Percentiles rank a stretch among this genome's conserved stretches.
These are phyloP conservation scores for Epichloe bromicola DNA, from an alignment of 2,329 filamentous ascomycete genomes.

Conservation along the genomic window DNA sequence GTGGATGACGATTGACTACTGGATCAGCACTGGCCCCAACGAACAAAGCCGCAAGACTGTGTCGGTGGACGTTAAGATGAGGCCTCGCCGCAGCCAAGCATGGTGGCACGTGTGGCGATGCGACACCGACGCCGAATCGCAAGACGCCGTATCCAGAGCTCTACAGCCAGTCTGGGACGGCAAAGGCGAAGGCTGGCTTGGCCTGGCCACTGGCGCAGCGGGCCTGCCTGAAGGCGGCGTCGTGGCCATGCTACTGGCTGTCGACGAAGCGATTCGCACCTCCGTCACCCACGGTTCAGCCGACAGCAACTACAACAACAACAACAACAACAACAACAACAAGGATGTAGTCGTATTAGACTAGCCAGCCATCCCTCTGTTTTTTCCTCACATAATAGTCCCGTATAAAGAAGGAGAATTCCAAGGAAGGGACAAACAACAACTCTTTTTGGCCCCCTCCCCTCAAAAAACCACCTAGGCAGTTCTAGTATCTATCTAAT, in stretches of 20 bases:
- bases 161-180: slow-evolving; percentile 33
- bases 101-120: slow-evolving; percentile 38
- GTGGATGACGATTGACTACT: slow-evolving; percentile 44
- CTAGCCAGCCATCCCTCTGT: neutral
- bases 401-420: neutral
- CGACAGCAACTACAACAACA: neutral
- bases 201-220: slow-evolving; percentile 34
- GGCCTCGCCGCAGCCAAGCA: slow-evolving; percentile 31
- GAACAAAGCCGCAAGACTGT: slow-evolving; percentile 20
- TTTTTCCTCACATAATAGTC: neutral
- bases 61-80: slow-evolving; percentile 40
- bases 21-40: slow-evolving; percentile 17
- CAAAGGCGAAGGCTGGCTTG: slow-evolving; percentile 32
- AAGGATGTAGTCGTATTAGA: slow-evolving; percentile 8
- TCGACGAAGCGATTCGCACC: slow-evolving; percentile 34
- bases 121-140: slow-evolving; percentile 8
- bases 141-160: slow-evolving; percentile 24
- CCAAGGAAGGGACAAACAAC: too few species aligned
- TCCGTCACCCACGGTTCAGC: slow-evolving; percentile 6
- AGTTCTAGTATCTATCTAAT: too few species aligned
- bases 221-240: slow-evolving; percentile 26
- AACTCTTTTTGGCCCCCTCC: too few species aligned
- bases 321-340: neutral
- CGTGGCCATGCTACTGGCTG: slow-evolving; percentile 32
- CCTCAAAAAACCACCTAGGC: too few species aligned